These are phyloP conservation scores for Alternaria postmessia DNA, from an alignment of 2,329 filamentous ascomycete species.

Conservation along the genomic window DNA sequence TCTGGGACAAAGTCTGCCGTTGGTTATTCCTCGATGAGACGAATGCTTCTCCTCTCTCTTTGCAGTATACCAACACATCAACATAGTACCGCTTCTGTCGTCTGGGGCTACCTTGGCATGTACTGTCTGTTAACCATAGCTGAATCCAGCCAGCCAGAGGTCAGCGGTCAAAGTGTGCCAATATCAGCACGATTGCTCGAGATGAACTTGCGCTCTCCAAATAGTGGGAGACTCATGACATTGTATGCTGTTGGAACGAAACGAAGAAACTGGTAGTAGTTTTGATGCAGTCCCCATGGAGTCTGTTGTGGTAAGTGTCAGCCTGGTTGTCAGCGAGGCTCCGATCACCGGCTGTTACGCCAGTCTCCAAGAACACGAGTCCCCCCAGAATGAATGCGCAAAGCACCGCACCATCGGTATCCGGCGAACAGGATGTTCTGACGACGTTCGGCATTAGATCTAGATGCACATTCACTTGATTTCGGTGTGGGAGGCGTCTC, in stretches of 20 bases:
- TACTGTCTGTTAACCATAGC: not conserved
- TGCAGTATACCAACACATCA: not conserved
- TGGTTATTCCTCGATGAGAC: not conserved
- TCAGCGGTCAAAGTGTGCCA: not conserved
- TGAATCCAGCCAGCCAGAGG: not conserved
- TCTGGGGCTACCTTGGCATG: not conserved
- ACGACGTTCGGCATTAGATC: constrained; percentile 14
- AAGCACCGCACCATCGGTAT: constrained; percentile 33
- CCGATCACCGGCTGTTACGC: constrained; percentile 1
- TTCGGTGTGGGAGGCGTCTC: constrained; percentile 31
- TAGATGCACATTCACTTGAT: constrained; percentile 13
- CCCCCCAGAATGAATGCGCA: constrained; percentile 5
- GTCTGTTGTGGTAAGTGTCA: not conserved
- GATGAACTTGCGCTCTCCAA: not conserved
- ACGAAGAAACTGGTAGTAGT: not conserved
- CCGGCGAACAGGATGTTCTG: constrained; percentile 32
- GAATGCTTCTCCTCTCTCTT: not conserved
- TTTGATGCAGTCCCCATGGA: not conserved
- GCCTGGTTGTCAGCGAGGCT: not conserved
- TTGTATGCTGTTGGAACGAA: not conserved
- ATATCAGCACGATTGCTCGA: not conserved
- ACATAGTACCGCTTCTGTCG: not conserved
- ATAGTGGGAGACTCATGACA: not conserved
- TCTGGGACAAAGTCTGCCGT: not conserved
- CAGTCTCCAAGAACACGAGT: not conserved